Evolutionary conservation across 805 yeast species (phyloP).

Genomic region (Lachancea nothofagi): DNA sequence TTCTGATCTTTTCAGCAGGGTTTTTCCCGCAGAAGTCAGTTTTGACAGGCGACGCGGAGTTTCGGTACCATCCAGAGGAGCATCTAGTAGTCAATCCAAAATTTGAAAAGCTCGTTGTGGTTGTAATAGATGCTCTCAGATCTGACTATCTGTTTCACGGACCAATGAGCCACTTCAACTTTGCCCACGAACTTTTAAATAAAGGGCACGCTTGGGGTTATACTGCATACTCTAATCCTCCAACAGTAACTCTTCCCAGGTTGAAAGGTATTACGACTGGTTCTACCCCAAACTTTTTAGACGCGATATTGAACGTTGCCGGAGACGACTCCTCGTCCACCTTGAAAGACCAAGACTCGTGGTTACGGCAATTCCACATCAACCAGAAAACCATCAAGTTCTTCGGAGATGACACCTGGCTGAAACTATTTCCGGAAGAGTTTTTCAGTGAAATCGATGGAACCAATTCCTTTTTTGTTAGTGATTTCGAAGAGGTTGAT

Average conservation of each 20-base stretch:
- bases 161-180: slow-evolving; percentile 55
- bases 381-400: slow-evolving; percentile 51
- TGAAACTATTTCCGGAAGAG: slow-evolving; percentile 69
- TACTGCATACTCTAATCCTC: slow-evolving; percentile 91
- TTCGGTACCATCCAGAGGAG: slow-evolving; percentile 29
- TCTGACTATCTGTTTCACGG: slow-evolving; percentile 74
- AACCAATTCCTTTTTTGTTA: slow-evolving; percentile 88
- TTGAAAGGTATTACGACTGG: slow-evolving; percentile 93
- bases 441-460: slow-evolving; percentile 70
- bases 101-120: slow-evolving; percentile 64
- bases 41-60: slow-evolving; percentile 52
- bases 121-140: slow-evolving; percentile 91
- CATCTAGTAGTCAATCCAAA: slow-evolving; percentile 30
- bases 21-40: slow-evolving; percentile 89
- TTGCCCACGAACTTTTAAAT: slow-evolving; percentile 59
- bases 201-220: slow-evolving; percentile 74
- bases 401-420: slow-evolving; percentile 98
- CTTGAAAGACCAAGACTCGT: slow-evolving; percentile 72
- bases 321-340: slow-evolving; percentile 75
- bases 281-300: slow-evolving; percentile 87
- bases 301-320: slow-evolving; percentile 89
- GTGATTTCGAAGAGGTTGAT: slow-evolving; percentile 93
- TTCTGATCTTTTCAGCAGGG: slow-evolving; percentile 66
- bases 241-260: slow-evolving; percentile 93
- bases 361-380: slow-evolving; percentile 63